Base-by-base conservation (phyloP, 495 filamentous ascomycete genomes). In the Talaromyces nanjingensis region DNA sequence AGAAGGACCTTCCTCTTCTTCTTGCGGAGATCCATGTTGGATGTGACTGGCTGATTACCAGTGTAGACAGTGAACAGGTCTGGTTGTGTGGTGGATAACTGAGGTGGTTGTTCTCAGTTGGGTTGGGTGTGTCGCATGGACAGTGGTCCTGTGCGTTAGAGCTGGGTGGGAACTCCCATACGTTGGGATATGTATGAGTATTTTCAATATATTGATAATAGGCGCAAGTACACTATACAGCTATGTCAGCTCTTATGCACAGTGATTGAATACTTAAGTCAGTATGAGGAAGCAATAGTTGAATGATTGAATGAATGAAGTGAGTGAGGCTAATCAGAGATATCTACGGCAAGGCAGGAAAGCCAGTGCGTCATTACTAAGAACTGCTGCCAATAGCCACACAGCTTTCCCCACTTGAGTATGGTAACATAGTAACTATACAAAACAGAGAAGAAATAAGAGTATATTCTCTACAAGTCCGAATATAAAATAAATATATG, bases 1-100 rank as follows among this genome's bases (percentile, higher is more conserved):
- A 84, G 64, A 14, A 84, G 74, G 34, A 84, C 80, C 78, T 84
- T 84, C 77, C 80, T 83, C 74, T 84, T 83, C 71, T 81, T 78
- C 65, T 82, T 80, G 53, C 81, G 78, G 45, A 72, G 71, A 68
- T 81, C 78, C 77, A 80, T 81, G 58, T 3, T 65, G 45, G 37
- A 20, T 18, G 22, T 49, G 45, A 49, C 16, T 8, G 45, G 18
- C 45, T 49, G n/a, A 16, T 20, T 22, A 49, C 45, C 45, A 49
- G 45, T 14, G 37, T 12, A 16, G 37, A 42, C 37, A 42, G 6
- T 9, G 37, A 22, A 27, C 27, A 27, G 3, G 27, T 6, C 45
- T 49, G 45, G 45, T 45, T 61, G 18, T 61, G 18, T 25, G 22
- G n/a, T 27, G 34, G 34, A 56, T 54, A 16, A 14, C 24, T 29